A percentile compares a stretch with the other conserved stretches of the same genome.
These are phyloP conservation scores for Trichoderma afroharzianum DNA, from an alignment of 2,329 filamentous ascomycete genomes.

Conservation along the genomic window DNA sequence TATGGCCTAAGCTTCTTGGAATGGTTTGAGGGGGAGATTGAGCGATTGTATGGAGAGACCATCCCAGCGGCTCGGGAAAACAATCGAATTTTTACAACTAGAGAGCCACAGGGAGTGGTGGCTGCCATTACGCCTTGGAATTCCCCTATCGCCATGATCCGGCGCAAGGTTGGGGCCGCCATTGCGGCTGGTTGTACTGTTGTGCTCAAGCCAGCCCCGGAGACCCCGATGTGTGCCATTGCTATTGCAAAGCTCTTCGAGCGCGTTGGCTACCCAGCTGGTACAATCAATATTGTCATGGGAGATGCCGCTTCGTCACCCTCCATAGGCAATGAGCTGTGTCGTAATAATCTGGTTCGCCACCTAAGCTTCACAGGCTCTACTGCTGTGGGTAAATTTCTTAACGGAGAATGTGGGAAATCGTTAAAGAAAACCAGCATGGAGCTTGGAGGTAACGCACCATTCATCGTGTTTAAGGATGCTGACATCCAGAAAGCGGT, in stretches of 20 bases:
- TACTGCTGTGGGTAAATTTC: not conserved
- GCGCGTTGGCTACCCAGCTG: slow-evolving; percentile 66
- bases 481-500: not conserved
- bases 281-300: slow-evolving; percentile 54
- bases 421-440: not conserved
- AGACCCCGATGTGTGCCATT: slow-evolving; percentile 69
- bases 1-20: too few species aligned
- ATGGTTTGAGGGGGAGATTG: too few species aligned
- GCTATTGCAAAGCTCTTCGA: slow-evolving; percentile 63
- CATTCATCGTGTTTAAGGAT: slow-evolving; percentile 24
- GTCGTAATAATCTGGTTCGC: not conserved
- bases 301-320: slow-evolving; percentile 30
- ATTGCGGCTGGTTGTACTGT: slow-evolving; percentile 48
- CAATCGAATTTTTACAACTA: too few species aligned
- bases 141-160: not conserved
- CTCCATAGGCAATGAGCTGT: not conserved
- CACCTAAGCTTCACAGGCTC: not conserved
- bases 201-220: slow-evolving; percentile 65
- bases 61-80: too few species aligned
- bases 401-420: not conserved
- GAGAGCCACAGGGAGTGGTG: too few species aligned
- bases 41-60: too few species aligned
- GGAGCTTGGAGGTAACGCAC: not conserved
- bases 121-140: too few species aligned
- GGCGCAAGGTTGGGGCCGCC: not conserved